These are phyloP conservation scores for Solanum chiquidenum DNA, from an alignment of 257 asterid species.

Conservation along the genomic window DNA sequence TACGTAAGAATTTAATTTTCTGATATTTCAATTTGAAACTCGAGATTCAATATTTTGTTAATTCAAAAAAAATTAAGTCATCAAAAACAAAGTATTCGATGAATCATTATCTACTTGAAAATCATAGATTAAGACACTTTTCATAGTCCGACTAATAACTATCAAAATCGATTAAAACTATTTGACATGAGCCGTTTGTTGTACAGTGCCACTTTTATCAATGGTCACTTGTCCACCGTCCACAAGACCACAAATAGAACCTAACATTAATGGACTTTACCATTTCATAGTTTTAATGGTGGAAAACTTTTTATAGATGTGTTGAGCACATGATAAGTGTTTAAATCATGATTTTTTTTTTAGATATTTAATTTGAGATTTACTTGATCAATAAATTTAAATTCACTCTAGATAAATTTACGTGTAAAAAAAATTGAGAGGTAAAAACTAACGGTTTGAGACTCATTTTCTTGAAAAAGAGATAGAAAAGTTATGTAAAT, in stretches of 20 bases:
- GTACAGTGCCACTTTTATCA: not conserved
- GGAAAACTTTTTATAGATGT: not conserved
- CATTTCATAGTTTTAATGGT: not conserved
- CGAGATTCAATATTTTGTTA: not conserved
- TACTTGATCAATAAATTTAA: not conserved
- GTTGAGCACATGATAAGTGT: not conserved
- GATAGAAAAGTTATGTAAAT: not conserved
- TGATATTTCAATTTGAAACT: not conserved
- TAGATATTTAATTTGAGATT: not conserved
- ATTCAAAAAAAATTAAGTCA: not conserved
- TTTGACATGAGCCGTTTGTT: not conserved
- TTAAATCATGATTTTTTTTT: not conserved
- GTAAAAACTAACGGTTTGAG: not conserved
- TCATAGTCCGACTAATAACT: no score
- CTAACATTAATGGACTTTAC: not conserved
- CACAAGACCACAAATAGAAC: not conserved
- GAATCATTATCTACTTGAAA: not conserved
- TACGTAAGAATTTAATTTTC: not conserved
- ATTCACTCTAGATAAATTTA: not conserved
- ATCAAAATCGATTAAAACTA: not conserved
- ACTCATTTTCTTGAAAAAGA: not conserved
- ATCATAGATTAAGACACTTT: not conserved
- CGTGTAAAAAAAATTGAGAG: accelerated
- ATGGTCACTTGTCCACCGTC: not conserved
- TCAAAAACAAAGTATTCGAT: not conserved